Percentiles rank a stretch among this genome's conserved stretches.
These are phyloP conservation scores for Claviceps purpurea DNA, from an alignment of 2,329 filamentous ascomycete species.

Conservation along the genomic window DNA sequence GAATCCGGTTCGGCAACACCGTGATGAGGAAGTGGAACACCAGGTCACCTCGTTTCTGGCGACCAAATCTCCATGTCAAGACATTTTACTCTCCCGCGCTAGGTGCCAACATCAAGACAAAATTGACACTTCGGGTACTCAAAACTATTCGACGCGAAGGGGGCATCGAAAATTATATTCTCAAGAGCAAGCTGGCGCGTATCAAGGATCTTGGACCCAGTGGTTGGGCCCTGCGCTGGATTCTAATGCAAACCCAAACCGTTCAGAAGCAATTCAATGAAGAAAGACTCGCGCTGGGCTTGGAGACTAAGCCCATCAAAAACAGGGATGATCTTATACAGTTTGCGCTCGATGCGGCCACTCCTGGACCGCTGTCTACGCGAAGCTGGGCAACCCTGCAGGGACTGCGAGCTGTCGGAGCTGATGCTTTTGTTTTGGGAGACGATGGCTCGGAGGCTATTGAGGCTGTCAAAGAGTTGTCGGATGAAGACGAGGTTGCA, in stretches of 20 bases:
- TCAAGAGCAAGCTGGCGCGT: conserved; percentile 63
- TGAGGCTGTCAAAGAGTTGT: conserved; percentile 25
- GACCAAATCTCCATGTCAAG: conserved; percentile 60
- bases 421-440: conserved; percentile 34
- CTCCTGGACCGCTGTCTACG: conserved; percentile 24
- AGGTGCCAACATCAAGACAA: conserved; percentile 48
- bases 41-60: conserved; percentile 62
- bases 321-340: conserved; percentile 25
- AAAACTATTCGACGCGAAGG: conserved; percentile 72
- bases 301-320: conserved; percentile 30
- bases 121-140: conserved; percentile 56
- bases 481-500: conserved; percentile 23
- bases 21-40: conserved; percentile 55
- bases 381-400: conserved; percentile 24
- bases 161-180: conserved; percentile 81
- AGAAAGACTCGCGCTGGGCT: conserved; percentile 51
- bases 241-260: conserved; percentile 63
- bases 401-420: conserved; percentile 25
- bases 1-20: conserved; percentile 69
- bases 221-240: conserved; percentile 84
- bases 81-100: conserved; percentile 52
- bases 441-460: conserved; percentile 24
- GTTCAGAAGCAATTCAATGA: conserved; percentile 53
- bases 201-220: conserved; percentile 78
- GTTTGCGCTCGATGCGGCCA: conserved; percentile 28